Evolutionary conservation across 805 yeast species (phyloP).

Genomic region (Dipodascus albidus): DNA sequence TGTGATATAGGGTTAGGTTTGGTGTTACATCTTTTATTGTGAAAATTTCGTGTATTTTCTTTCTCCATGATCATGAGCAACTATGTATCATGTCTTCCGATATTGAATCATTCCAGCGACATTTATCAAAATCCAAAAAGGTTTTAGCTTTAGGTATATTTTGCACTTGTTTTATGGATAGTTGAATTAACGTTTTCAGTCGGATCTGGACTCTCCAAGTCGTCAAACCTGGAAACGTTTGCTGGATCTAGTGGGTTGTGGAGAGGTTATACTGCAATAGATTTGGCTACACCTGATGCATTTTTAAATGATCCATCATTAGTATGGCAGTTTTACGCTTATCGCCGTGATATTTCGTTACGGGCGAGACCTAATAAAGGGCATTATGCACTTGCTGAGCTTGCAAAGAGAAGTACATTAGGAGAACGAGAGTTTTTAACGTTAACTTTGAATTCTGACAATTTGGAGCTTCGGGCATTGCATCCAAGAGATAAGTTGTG

Average conservation of each 20-base stretch:
- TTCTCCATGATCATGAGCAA: too few relatives aligned
- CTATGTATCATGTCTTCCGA: slow-evolving; percentile 19
- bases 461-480: slow-evolving; percentile 53
- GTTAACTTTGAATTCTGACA: slow-evolving; percentile 79
- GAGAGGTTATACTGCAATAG: slow-evolving; percentile 68
- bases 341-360: slow-evolving; percentile 53
- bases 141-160: slow-evolving; percentile 24
- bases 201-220: slow-evolving; percentile 75
- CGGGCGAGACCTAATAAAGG: slow-evolving; percentile 63
- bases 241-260: slow-evolving; percentile 66
- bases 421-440: slow-evolving; percentile 37
- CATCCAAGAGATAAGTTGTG: slow-evolving; percentile 42
- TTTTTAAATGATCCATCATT: slow-evolving; percentile 71
- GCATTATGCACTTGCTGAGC: slow-evolving; percentile 55
- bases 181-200: slow-evolving; percentile 30
- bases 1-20: not conserved
- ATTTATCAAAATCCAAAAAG: slow-evolving; percentile 22
- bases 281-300: slow-evolving; percentile 87
- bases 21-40: not conserved
- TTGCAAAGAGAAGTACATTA: slow-evolving; percentile 34
- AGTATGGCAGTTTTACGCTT: slow-evolving; percentile 83
- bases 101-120: slow-evolving; percentile 25
- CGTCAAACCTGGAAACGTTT: slow-evolving; percentile 68
- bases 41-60: too few relatives aligned
- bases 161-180: not conserved